phyloP scores from a whole-genome alignment of 2,329 filamentous ascomycete genomes.

The Apiospora koreana region DNA sequence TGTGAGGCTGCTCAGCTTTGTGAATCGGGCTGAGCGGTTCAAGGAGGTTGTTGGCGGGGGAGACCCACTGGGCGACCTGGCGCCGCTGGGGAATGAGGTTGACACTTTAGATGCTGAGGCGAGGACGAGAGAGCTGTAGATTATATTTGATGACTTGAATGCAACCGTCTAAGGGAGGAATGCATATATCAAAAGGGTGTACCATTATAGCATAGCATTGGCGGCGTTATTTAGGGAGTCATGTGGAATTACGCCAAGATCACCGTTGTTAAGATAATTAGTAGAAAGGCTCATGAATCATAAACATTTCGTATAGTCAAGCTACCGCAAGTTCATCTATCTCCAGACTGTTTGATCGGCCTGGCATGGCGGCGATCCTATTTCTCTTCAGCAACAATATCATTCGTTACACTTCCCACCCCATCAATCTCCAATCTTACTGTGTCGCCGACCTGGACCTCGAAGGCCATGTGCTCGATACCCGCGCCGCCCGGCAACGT shows the following conservation, averaged over 20 bases:
- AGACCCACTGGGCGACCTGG: slow-evolving; percentile 21
- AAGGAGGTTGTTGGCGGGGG: slow-evolving; percentile 14
- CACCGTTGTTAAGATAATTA: background rate
- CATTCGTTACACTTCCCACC: slow-evolving; percentile 28
- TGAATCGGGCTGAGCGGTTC: slow-evolving; percentile 33
- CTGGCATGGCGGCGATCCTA: background rate
- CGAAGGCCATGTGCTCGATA: slow-evolving; percentile 26
- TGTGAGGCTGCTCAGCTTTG: slow-evolving; percentile 62
- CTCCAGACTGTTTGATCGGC: background rate
- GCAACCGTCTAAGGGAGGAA: background rate
- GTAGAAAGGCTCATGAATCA: background rate
- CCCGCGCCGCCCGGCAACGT: slow-evolving; percentile 28
- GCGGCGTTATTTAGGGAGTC: background rate
- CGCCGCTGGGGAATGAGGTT: slow-evolving; percentile 35
- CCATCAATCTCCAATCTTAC: slow-evolving; percentile 29
- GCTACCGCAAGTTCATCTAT: background rate
- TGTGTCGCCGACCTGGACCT: slow-evolving; percentile 23
- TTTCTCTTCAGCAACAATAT: slow-evolving; percentile 21
- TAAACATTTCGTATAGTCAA: background rate
- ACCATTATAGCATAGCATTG: background rate
- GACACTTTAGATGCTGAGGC: slow-evolving; percentile 42
- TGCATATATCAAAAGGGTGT: background rate
- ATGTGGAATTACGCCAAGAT: background rate
- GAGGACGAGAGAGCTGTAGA: slow-evolving; percentile 36
- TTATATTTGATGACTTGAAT: background rate